Evolutionary conservation across 2,329 filamentous ascomycete genomes (phyloP), one percentile per base, ranked within the genome.

Genomic region (Sphaerulina populicola): DNA sequence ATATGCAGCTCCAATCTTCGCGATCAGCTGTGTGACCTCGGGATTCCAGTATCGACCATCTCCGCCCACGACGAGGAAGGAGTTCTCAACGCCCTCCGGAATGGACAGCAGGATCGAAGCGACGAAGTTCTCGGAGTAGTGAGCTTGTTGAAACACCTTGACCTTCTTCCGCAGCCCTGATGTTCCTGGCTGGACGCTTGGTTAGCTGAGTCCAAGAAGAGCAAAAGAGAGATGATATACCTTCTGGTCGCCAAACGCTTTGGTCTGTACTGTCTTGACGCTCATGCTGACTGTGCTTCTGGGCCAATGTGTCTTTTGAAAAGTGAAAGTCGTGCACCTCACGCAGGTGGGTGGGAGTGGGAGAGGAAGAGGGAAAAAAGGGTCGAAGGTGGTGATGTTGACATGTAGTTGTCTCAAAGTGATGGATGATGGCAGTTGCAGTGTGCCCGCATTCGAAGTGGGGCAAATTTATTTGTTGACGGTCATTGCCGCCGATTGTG

Each of bases 161-260:
- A 97, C 93, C 82, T 94, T 97, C 76, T 98, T 98, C 60, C 93
- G 89, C 71, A 98, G 88, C 72, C 93, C 93, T 61, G 93, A 98
- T 23, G 48, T 50, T 50, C 48, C 48, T 45, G 48, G 48, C 46
- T 49, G 30, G 14, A 21, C 11, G 14, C n/a, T 6, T 62, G 91
- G 66, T 53, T 41, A 42, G 54, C 31, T 35, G 10, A 9, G 6
- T 35, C 12, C 31, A 35, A 35, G 38, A 48, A 29, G 29, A 29
- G 18, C 9, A 10, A n/a, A 11, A 33, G 44, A 35, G 33, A 8
- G n/a, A 10, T 23, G 21, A 23, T n/a, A 12, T 41, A 49, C 89
- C 80, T 98, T 98, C 80, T 98, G 93, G 79, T 97, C 93, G 59
- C 85, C 79, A 73, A 93, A 96, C 54, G 90, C 81, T 71, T 82